phyloP scores from a whole-genome alignment of 176 grass and related monocot species.

The Hordeum vulgare region MorexV3_pseudomolecules_assembly NC_058524.1:568458168-568458667 shows the following conservation, averaged over 20 bases:
- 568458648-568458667: not conserved
- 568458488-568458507: not conserved
- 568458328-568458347: not conserved
- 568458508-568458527: not conserved
- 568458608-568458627: not conserved
- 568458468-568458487: not conserved
- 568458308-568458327: not conserved
- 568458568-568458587: not conserved
- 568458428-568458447: too few species aligned
- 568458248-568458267: slow-evolving; percentile 53
- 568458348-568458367: not conserved
- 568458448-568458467: too few species aligned
- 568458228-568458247: slow-evolving; percentile 21
- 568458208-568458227: slow-evolving; percentile 9
- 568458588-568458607: not conserved
- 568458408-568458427: too few species aligned
- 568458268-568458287: slow-evolving; percentile 70
- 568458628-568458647: not conserved
- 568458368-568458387: not conserved
- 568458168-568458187: too few species aligned
- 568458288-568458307: slow-evolving; percentile 39
- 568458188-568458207: not conserved
- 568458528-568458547: not conserved
- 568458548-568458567: not conserved
- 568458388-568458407: not conserved